Base-by-base conservation (phyloP, 2,329 filamentous ascomycete species). In the Talaromyces sp. region DNA sequence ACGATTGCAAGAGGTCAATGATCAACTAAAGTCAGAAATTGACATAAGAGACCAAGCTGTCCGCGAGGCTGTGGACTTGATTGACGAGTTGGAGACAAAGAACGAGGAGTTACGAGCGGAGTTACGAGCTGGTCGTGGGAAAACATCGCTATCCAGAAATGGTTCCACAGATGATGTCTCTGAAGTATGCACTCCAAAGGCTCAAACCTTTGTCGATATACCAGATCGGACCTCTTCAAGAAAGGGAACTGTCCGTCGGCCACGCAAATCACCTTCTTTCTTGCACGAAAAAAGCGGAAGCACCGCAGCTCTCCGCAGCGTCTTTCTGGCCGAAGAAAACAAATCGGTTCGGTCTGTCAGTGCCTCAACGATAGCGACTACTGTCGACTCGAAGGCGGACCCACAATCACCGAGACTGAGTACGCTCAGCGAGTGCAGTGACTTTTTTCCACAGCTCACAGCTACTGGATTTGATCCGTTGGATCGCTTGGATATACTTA, bases 361-460 rank as follows among this genome's bases (percentile, higher is more conserved):
- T 64, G 68, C 69, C 16, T 66, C 76, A 19, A 76, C 78, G 2
- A 74, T 73, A 60, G 74, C 73, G 13, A 75, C 76, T 41, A 79
- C 77, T 60, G 69, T 74, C 43, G 70, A 77, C 49, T 78, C 78
- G n/a, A 69, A 67, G 1, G 61, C 68, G 6, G 75, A 78, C n/a
- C 72, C 74, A 0, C 73, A 70, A 37, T 81, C 78, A 8, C 79
- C 79, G 2, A 72, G 79, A 58, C 70, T 81, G 9, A 81, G 79
- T 64, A 74, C 78, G 22, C 70, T 81, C 0, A 81, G 79, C 58
- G 79, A 81, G 69, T 80, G 79, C 68, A 81, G 79, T 62, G 78
- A 81, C 66, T 68, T 80, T 16, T 73, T 74, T 47, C 71, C 75
- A 1, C 70, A 73, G 70, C 70, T 16, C 68, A 66, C 60, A 41